A percentile compares a stretch with the other conserved stretches of the same genome.
Evolutionary conservation across 2,329 filamentous ascomycete species (phyloP).

Genomic region (Neophaeococcomyces aloes): DNA sequence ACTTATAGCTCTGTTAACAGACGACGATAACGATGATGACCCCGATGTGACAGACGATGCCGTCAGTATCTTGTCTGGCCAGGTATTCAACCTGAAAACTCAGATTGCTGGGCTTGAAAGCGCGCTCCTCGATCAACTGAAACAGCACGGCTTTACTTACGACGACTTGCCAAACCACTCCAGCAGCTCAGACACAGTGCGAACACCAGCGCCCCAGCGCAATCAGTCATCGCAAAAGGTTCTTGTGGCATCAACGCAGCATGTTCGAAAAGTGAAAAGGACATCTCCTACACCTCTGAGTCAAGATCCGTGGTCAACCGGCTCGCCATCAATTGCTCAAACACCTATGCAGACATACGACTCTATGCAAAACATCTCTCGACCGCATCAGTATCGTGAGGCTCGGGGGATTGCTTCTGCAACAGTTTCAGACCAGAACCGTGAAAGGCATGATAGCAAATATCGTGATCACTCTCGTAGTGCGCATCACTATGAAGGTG

Average conservation of each 20-base stretch:
- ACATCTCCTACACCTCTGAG: not conserved
- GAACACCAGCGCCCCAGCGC: not conserved
- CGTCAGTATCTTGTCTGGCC: slow-evolving; percentile 9
- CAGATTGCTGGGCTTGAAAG: not conserved
- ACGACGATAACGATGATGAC: slow-evolving; percentile 13
- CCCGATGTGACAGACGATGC: slow-evolving; percentile 10
- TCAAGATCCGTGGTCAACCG: not conserved
- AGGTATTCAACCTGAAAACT: slow-evolving; percentile 2
- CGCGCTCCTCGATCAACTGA: slow-evolving; percentile 1
- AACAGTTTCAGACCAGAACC: not conserved
- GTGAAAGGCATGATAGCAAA: not conserved
- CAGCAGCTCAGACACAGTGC: not conserved
- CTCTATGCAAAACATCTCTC: not conserved
- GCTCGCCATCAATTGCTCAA: slow-evolving; percentile 16
- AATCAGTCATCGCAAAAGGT: slow-evolving; percentile 10
- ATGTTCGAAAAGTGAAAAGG: not conserved
- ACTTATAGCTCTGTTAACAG: not conserved
- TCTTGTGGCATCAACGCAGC: slow-evolving; percentile 21
- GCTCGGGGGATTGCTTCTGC: not conserved
- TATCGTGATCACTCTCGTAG: not conserved
- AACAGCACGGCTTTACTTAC: not conserved
- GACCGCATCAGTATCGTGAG: not conserved
- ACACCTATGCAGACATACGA: slow-evolving; percentile 10
- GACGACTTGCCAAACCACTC: not conserved
- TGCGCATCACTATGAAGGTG: not conserved